Conservation (phyloP, 257 asterid genomes). For the Agastache rugosa region DNA sequence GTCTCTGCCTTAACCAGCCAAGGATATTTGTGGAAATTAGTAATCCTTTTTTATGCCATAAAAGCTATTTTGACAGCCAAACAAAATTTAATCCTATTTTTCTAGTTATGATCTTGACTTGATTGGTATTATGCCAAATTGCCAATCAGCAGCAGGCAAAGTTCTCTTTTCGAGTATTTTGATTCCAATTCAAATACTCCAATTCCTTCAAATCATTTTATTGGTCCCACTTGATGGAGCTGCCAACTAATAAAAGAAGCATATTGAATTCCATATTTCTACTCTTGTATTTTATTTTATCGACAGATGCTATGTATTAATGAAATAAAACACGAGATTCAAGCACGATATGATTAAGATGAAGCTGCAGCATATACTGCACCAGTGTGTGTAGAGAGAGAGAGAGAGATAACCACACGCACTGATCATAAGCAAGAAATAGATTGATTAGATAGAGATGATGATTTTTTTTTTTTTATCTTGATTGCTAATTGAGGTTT, state of each 20-base stretch:
- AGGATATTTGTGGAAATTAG: constrained; percentile 8
- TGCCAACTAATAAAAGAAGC: neutral
- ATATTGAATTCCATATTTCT: neutral
- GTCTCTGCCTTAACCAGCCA: neutral
- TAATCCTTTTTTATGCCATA: constrained; percentile 5
- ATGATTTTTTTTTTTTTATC: neutral
- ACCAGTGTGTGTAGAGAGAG: no score
- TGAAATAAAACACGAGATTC: neutral
- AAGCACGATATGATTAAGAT: no score
- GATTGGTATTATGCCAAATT: neutral
- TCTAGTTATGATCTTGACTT: neutral
- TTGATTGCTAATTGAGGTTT: constrained; percentile 25
- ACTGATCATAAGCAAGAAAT: neutral
- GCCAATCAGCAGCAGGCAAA: neutral
- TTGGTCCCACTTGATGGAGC: neutral
- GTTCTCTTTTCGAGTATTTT: constrained; percentile 16
- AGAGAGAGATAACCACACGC: no score
- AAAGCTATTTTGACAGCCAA: neutral
- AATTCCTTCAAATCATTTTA: neutral
- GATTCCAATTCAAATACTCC: constrained; percentile 31
- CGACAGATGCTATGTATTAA: neutral
- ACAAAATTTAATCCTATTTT: neutral
- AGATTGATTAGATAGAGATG: neutral
- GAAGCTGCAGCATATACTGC: no score
- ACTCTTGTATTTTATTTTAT: neutral